Base-by-base conservation (phyloP, 1,284 basidiomycete species). In the Fomitopsis betulina region DNA sequence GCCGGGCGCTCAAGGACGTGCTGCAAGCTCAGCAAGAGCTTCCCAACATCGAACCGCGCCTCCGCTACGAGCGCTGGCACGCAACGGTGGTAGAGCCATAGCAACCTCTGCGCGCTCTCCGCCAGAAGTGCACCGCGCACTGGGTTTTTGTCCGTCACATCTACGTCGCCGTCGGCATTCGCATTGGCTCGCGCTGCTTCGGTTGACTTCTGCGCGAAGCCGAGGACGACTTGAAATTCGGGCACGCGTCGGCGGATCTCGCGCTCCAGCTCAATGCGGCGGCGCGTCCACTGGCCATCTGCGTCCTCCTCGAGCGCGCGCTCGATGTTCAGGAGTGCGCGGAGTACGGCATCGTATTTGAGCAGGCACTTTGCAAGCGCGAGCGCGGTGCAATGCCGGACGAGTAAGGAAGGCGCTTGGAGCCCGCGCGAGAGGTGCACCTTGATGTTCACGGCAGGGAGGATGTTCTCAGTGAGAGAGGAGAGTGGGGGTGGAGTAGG, bases 21-120 rank as follows among this genome's bases (percentile, higher is more conserved):
- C 32, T 78, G 73, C 50, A 82, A 77, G 54, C 77, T 84, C 53
- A 80, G 77, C 21, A 96, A 73, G 32, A 95, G 71, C 68, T 93
- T 93, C 13, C 93, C 93, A 19, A 89, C 83, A 70, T 98, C 95
- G 67, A 96, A 96, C 50, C 86, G 80, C 7, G 85, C 84, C 69
- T 96, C 94, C 0, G 84, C 82, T 0, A 91, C 85, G 4, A 92
- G 74, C 5, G 81, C 79, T 0, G 93, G 91, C 13, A 97, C 73
- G 50, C 84, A 87, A 25, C 78, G 78, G 65, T 96, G 89, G 71
- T 96, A 97, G 35, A 96, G 78, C 79, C 89, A 90, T 55, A 97
- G 74, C 53, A 97, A 72, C 21, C 94, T 75, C 61, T 95, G 84
- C 0, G 92, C 84, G 25, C 82, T 82, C 71, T 97, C 95, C 0